These are phyloP conservation scores for Fereydounia khargensis DNA, from an alignment of 1,284 basidiomycete species.

Conservation along the genomic window DNA sequence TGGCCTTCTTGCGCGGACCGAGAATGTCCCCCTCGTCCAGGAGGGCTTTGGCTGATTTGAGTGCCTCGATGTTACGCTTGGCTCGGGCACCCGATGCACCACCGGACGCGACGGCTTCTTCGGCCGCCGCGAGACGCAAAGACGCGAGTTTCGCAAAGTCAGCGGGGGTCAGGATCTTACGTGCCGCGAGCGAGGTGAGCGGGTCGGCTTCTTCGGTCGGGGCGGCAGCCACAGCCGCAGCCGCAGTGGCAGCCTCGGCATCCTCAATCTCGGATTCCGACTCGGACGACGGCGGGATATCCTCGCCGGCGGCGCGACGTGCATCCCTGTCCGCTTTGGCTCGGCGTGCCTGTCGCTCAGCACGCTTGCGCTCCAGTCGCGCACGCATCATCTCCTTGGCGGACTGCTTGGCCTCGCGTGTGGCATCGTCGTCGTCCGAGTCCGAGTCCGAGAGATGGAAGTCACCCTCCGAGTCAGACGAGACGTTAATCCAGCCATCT, in stretches of 20 bases:
- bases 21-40: conserved; percentile 65
- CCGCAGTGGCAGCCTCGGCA: conserved; percentile 56
- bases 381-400: conserved; percentile 29
- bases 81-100: conserved; percentile 36
- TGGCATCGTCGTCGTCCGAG: conserved; percentile 72
- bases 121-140: conserved; percentile 74
- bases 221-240: conserved; percentile 62
- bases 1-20: conserved; percentile 88
- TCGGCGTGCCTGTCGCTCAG: too few relatives aligned
- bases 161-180: conserved; percentile 92
- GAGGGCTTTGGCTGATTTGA: conserved; percentile 63
- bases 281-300: conserved; percentile 47
- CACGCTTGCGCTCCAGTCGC: conserved; percentile 15
- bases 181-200: conserved; percentile 64
- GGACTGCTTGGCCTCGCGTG: conserved; percentile 19
- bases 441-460: conserved; percentile 66
- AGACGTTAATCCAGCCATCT: conserved; percentile 77
- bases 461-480: conserved; percentile 67
- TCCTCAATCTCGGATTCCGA: conserved; percentile 42
- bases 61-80: conserved; percentile 62
- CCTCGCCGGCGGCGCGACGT: conserved; percentile 44
- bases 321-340: conserved; percentile 53
- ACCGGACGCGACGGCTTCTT: conserved; percentile 62
- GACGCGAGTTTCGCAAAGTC: conserved; percentile 93
- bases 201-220: conserved; percentile 14